Evolutionary conservation across 163 green algal genomes (phyloP).

Genomic region (Prototheca stagnorum): DNA sequence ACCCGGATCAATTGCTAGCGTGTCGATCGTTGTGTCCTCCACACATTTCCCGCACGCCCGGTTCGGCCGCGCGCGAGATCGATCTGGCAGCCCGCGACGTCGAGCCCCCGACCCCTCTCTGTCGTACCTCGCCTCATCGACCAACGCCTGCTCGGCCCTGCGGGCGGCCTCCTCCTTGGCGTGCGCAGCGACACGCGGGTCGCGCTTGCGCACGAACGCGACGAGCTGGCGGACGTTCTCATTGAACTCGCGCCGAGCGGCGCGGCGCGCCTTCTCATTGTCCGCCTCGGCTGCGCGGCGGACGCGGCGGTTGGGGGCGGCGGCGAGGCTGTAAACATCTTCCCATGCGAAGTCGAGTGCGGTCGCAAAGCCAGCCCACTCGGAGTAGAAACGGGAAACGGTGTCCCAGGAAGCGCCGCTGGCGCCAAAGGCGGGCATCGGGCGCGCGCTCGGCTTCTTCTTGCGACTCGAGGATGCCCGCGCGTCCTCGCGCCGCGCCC

Average conservation of each 20-base stretch:
- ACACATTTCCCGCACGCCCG: neutral
- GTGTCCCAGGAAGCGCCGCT: no score
- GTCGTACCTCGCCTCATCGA: slow-evolving; percentile 19
- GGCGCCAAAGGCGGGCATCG: no score
- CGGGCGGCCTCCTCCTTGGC: slow-evolving; percentile 12
- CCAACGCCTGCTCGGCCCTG: slow-evolving; percentile 16
- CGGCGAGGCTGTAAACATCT: slow-evolving; percentile 67
- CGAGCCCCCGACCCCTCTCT: no score
- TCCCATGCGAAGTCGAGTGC: slow-evolving; percentile 73
- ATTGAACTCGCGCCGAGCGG: slow-evolving; percentile 53
- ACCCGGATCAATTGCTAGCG: slow-evolving; percentile 3
- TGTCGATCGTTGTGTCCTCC: neutral
- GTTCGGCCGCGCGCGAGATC: neutral
- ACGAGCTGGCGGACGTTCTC: slow-evolving; percentile 74
- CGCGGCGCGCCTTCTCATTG: slow-evolving; percentile 63
- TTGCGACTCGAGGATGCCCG: no score
- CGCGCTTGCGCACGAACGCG: slow-evolving; percentile 75
- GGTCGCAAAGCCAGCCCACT: slow-evolving; percentile 3
- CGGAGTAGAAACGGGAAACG: no score
- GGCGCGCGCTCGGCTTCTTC: no score
- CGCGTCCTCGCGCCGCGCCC: no score
- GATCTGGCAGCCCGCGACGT: no score
- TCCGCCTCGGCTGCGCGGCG: slow-evolving; percentile 58
- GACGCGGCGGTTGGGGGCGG: slow-evolving; percentile 62
- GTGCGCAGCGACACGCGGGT: slow-evolving; percentile 59